Evolutionary conservation across 2,329 filamentous ascomycete species (phyloP).

Genomic region (Colletotrichum sidae): DNA sequence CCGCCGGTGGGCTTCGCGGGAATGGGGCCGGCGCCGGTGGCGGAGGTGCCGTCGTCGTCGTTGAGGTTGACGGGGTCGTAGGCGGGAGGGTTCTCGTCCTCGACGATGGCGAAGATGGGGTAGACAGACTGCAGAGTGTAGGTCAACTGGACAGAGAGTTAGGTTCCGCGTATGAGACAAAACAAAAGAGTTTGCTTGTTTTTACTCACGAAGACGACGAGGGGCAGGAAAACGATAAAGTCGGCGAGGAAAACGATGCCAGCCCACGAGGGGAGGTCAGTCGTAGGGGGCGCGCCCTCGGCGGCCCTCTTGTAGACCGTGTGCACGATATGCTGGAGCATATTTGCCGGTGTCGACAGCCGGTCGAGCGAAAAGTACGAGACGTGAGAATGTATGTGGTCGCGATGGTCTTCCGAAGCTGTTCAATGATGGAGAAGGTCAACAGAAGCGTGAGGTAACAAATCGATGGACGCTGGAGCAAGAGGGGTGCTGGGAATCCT

Average conservation of each 20-base stretch:
- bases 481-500: conserved; percentile 11
- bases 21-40: conserved; percentile 40
- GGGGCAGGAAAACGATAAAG: conserved; percentile 58
- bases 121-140: conserved; percentile 65
- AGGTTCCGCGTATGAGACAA: too few species aligned
- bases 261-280: conserved; percentile 54
- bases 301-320: conserved; percentile 50
- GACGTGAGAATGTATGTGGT: not conserved
- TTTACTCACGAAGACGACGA: conserved; percentile 54
- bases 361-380: not conserved
- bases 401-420: not conserved
- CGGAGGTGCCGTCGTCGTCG: conserved; percentile 51
- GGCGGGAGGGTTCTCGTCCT: conserved; percentile 66
- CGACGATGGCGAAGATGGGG: conserved; percentile 67
- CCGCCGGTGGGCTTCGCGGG: conserved; percentile 43
- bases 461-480: not conserved
- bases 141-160: conserved; percentile 49
- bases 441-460: conserved; percentile 12
- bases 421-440: not conserved
- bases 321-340: conserved; percentile 23
- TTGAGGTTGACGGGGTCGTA: conserved; percentile 64
- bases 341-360: not conserved
- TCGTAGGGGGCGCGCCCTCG: conserved; percentile 40
- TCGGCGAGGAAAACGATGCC: conserved; percentile 52
- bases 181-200: too few species aligned